These are phyloP conservation scores for Boletus smithii DNA, from an alignment of 1,284 basidiomycete genomes.

Conservation along the genomic window DNA sequence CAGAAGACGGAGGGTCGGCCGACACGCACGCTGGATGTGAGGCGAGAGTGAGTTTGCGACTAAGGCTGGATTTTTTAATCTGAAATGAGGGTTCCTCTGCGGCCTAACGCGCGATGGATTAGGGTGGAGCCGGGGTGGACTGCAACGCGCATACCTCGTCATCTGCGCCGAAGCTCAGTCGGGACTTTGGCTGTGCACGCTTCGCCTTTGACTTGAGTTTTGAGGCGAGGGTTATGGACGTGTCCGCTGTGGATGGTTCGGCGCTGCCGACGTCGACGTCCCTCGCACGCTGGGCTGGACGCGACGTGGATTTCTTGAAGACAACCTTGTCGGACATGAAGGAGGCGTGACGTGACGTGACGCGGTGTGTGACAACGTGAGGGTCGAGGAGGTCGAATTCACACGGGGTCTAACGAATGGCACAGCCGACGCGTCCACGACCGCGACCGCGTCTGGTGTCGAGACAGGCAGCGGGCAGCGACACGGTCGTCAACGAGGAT, in stretches of 20 bases:
- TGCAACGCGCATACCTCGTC: conserved; percentile 58
- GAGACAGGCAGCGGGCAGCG: conserved; percentile 13
- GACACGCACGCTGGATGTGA: conserved; percentile 47
- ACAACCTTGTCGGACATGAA: conserved; percentile 31
- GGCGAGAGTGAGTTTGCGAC: conserved; percentile 58
- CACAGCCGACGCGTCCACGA: conserved; percentile 38
- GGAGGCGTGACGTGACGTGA: conserved; percentile 33
- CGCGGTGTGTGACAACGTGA: conserved; percentile 34
- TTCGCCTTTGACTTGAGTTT: conserved; percentile 69
- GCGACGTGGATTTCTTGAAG: conserved; percentile 59
- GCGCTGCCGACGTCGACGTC: conserved; percentile 37
- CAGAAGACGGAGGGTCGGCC: conserved; percentile 10
- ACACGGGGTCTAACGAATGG: conserved; percentile 42
- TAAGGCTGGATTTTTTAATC: conserved; percentile 74
- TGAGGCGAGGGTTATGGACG: conserved; percentile 55
- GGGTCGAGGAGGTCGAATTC: conserved; percentile 37
- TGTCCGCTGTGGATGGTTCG: conserved; percentile 33
- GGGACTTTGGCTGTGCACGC: conserved; percentile 59
- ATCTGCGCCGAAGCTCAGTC: conserved; percentile 79
- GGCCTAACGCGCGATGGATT: conserved; percentile 39
- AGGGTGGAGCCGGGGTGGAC: conserved; percentile 20
- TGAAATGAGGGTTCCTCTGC: conserved; percentile 62
- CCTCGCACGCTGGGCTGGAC: conserved; percentile 49
- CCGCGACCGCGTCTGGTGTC: conserved; percentile 51
- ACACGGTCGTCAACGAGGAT: conserved; percentile 50